Evolutionary conservation across 2,329 filamentous ascomycete species (phyloP).

Genomic region (Fusarium musae): DNA sequence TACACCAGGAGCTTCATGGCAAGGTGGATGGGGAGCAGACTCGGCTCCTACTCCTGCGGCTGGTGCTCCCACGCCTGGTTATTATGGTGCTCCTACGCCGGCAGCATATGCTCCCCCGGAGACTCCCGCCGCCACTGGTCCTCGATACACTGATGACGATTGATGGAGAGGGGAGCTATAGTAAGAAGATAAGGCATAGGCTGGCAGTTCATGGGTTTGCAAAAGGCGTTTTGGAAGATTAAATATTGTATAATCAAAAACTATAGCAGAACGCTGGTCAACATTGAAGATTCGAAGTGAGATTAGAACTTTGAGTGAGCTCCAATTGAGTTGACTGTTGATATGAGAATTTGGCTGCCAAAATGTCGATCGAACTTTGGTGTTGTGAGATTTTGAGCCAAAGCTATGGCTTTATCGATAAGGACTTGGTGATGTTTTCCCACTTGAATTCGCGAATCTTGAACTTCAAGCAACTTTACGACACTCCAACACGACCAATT

Average conservation of each 20-base stretch:
- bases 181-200: slow-evolving; percentile 1
- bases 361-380: neutral
- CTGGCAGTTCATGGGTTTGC: slow-evolving; percentile 3
- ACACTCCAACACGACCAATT: neutral
- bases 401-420: slow-evolving; percentile 35
- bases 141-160: slow-evolving; percentile 65
- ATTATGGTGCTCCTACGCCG: slow-evolving; percentile 72
- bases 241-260: slow-evolving; percentile 36
- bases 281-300: neutral
- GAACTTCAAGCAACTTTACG: neutral
- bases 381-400: neutral
- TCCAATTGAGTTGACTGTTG: neutral
- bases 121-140: slow-evolving; percentile 70
- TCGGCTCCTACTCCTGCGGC: slow-evolving; percentile 74
- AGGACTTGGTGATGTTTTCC: slow-evolving; percentile 16
- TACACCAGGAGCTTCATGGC: slow-evolving; percentile 74
- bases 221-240: slow-evolving; percentile 37
- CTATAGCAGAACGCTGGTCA: neutral
- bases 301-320: neutral
- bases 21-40: slow-evolving; percentile 68
- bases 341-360: neutral
- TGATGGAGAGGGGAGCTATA: slow-evolving; percentile 15
- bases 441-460: neutral
- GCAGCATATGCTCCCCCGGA: slow-evolving; percentile 68
- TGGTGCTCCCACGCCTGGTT: slow-evolving; percentile 75